These are phyloP conservation scores for Mycothermus thermophilus DNA, from an alignment of 495 filamentous ascomycete species.

Conservation along the genomic window DNA sequence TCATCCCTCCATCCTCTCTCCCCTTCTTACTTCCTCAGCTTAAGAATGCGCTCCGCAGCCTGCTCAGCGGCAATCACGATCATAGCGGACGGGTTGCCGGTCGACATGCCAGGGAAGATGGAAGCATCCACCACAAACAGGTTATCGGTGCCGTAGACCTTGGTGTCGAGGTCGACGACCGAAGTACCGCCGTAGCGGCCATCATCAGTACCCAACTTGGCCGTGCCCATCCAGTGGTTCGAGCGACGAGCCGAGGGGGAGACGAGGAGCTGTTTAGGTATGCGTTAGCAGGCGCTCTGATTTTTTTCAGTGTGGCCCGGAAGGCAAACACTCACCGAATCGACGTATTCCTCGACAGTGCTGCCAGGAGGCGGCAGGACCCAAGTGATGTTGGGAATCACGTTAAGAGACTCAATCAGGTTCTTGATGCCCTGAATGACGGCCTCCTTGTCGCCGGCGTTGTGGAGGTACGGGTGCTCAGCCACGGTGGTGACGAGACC, in stretches of 20 bases:
- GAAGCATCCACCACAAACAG: conserved; percentile 51
- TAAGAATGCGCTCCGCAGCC: conserved; percentile 29
- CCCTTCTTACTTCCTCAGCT: conserved; percentile 3
- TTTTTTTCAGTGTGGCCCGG: too few species aligned
- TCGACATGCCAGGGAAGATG: conserved; percentile 49
- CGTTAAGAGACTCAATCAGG: conserved; percentile 39
- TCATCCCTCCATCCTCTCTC: too few species aligned
- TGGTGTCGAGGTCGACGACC: conserved; percentile 57
- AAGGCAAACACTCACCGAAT: too few species aligned
- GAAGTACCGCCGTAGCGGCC: conserved; percentile 46
- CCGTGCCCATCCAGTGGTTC: conserved; percentile 55
- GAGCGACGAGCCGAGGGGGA: conserved; percentile 46
- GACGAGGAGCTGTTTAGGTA: conserved; percentile 21
- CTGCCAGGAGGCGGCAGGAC: conserved; percentile 38
- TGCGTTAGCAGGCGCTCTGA: too few species aligned
- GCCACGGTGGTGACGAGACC: conserved; percentile 41
- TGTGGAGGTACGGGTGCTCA: conserved; percentile 38
- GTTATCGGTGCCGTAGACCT: conserved; percentile 62
- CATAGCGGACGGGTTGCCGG: conserved; percentile 46
- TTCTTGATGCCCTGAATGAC: conserved; percentile 47
- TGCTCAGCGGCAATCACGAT: conserved; percentile 46
- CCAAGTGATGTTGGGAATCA: conserved; percentile 41
- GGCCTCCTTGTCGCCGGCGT: conserved; percentile 34
- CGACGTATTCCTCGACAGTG: conserved; percentile 41
- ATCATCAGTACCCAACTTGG: conserved; percentile 54